phyloP scores from a whole-genome alignment of 257 asterid species.

The Fraxinus pennsylvanica region DNA sequence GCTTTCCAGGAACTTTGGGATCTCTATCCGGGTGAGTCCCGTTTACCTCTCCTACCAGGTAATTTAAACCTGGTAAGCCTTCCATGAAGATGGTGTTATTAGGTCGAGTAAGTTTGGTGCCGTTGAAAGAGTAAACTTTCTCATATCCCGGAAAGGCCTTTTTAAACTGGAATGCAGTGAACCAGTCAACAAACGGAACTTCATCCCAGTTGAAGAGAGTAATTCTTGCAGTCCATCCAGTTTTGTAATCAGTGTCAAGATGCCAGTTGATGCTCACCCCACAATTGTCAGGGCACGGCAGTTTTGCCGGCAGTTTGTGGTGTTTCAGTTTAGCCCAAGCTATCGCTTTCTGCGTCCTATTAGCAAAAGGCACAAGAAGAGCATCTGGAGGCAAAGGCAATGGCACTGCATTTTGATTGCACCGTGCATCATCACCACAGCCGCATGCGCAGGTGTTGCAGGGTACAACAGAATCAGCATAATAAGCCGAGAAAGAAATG shows the following conservation, averaged over 20 bases:
- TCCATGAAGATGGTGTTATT: conserved; percentile 72
- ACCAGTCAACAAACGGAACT: conserved; percentile 65
- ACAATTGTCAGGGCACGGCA: conserved; percentile 92
- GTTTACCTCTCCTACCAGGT: conserved; percentile 68
- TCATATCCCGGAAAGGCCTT: conserved; percentile 59
- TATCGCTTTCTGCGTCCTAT: conserved; percentile 57
- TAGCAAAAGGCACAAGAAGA: conserved; percentile 68
- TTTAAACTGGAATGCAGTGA: conserved; percentile 62
- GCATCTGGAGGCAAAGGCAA: conserved; percentile 65
- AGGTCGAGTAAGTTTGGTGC: conserved; percentile 42
- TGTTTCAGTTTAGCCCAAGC: conserved; percentile 62
- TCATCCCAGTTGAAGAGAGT: conserved; percentile 89
- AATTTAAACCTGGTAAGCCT: conserved; percentile 79
- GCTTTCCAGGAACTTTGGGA: conserved; percentile 84
- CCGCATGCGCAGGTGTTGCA: conserved; percentile 95
- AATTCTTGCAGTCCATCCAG: conserved; percentile 85
- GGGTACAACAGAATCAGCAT: conserved; percentile 60
- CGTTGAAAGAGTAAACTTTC: conserved; percentile 77
- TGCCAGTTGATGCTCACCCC: conserved; percentile 97
- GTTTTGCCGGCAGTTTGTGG: conserved; percentile 39
- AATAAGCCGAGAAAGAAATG: conserved; percentile 81
- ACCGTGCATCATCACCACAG: conserved; percentile 44
- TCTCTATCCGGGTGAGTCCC: conserved; percentile 69
- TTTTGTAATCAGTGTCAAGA: conserved; percentile 67
- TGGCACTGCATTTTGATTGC: conserved; percentile 43